Conservation (phyloP, 2,329 filamentous ascomycete genomes). For the Fusarium ambrosium region DNA sequence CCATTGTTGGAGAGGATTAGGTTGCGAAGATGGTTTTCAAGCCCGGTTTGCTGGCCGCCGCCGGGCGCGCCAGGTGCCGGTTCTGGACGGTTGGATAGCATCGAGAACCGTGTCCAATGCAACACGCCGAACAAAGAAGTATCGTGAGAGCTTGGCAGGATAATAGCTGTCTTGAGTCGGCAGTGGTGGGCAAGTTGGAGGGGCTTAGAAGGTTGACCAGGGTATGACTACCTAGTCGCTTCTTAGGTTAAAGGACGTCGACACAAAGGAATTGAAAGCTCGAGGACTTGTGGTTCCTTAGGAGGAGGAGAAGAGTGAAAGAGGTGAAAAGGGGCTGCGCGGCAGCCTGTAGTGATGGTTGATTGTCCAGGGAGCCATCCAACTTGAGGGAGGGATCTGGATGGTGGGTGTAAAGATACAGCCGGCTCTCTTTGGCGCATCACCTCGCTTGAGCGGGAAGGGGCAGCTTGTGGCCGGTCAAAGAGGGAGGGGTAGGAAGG, state of each 20-base stretch:
- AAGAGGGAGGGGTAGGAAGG: not conserved
- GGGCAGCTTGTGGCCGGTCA: not conserved
- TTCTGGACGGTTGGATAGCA: slow-evolving; percentile 24
- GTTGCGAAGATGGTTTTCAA: slow-evolving; percentile 70
- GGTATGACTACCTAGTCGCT: slow-evolving; percentile 12
- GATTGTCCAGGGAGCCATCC: slow-evolving; percentile 16
- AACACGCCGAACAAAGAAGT: not conserved
- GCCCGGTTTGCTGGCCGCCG: slow-evolving; percentile 37
- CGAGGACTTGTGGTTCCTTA: not conserved
- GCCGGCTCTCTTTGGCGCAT: slow-evolving; percentile 16
- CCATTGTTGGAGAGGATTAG: slow-evolving; percentile 70
- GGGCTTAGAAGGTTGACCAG: slow-evolving; percentile 16
- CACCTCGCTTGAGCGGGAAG: slow-evolving; percentile 1
- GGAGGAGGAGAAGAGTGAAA: not conserved
- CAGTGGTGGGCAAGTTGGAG: not conserved
- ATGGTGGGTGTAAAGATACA: slow-evolving; percentile 4
- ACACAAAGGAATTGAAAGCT: not conserved
- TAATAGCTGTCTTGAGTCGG: not conserved
- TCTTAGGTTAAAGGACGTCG: slow-evolving; percentile 4
- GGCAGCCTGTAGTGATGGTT: slow-evolving; percentile 9
- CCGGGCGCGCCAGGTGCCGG: slow-evolving; percentile 8
- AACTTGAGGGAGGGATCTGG: slow-evolving; percentile 28
- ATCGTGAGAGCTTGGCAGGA: not conserved
- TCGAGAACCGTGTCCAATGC: not conserved
- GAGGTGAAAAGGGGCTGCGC: not conserved